Conservation (phyloP, 495 filamentous ascomycete species). For the Hypoxylon subgilvum region DNA sequence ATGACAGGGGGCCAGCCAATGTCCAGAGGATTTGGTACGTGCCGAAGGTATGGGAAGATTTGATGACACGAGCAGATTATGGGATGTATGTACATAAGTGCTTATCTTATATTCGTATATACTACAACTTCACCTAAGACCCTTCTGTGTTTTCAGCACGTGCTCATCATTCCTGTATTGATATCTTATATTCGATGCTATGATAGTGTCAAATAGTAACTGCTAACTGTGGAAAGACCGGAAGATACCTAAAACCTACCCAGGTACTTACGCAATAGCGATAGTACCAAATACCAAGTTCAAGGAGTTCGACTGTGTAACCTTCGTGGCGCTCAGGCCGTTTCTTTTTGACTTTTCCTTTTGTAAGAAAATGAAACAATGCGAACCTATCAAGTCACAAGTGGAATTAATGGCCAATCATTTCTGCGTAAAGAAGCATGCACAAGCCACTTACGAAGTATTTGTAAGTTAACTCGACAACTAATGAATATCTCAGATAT, state of each 20-base stretch:
- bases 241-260: neutral
- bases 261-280: neutral
- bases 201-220: neutral
- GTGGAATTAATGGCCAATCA: neutral
- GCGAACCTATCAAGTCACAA: slow-evolving; percentile 15
- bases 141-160: neutral
- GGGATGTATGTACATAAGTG: slow-evolving; percentile 2
- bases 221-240: neutral
- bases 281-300: neutral
- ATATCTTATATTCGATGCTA: too few species aligned
- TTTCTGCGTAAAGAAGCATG: too few species aligned
- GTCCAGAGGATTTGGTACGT: slow-evolving; percentile 25
- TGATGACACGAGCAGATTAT: slow-evolving; percentile 25
- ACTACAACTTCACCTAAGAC: too few species aligned
- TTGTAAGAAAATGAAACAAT: slow-evolving; percentile 20
- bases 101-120: slow-evolving; percentile 10
- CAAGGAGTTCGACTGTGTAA: neutral
- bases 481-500: slow-evolving; percentile 29
- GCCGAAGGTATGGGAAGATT: slow-evolving; percentile 35
- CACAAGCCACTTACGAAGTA: neutral
- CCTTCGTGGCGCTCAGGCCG: slow-evolving; percentile 6
- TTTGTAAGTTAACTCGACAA: slow-evolving; percentile 9
- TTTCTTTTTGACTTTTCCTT: slow-evolving; percentile 4
- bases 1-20: too few species aligned
- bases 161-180: slow-evolving; percentile 2